A percentile compares a stretch with the other conserved stretches of the same genome.
phyloP scores from a whole-genome alignment of 805 yeast genomes.

The Candida morakotiae region DNA sequence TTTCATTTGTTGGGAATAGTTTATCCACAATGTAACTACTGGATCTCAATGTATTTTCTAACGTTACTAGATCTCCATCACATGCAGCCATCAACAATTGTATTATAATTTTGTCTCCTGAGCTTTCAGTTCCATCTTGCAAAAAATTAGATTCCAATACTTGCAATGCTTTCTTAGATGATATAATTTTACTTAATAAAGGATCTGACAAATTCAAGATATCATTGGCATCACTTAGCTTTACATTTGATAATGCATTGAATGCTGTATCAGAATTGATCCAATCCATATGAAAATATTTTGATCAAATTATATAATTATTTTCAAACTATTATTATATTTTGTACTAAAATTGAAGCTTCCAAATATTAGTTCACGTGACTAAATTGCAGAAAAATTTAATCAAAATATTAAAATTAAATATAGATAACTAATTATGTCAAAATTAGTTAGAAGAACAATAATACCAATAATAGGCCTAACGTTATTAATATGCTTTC shows the following conservation, averaged over 20 bases:
- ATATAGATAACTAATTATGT: slow-evolving; percentile 1
- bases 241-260: slow-evolving; percentile 1
- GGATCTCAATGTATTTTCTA: slow-evolving; percentile 22
- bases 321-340: neutral
- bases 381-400: neutral
- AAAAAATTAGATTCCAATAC: slow-evolving; percentile 12
- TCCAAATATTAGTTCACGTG: neutral
- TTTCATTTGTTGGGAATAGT: slow-evolving; percentile 20
- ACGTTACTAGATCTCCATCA: slow-evolving; percentile 34
- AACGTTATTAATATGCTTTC: slow-evolving; percentile 1
- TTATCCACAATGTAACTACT: slow-evolving; percentile 18
- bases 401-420: neutral
- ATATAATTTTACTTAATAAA: slow-evolving; percentile 19
- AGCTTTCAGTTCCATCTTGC: neutral
- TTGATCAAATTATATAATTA: neutral
- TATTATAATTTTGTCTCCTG: slow-evolving; percentile 11
- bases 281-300: slow-evolving; percentile 2
- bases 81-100: slow-evolving; percentile 30
- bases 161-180: slow-evolving; percentile 25
- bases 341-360: too few species aligned
- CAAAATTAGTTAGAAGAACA: slow-evolving; percentile 7
- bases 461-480: slow-evolving; percentile 3
- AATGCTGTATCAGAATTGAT: slow-evolving; percentile 1
- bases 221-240: slow-evolving; percentile 6
- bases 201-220: slow-evolving; percentile 24